Evolutionary conservation across 768 basidiomycete species (phyloP).

Genomic region (Lactifluus subvellereus): DNA sequence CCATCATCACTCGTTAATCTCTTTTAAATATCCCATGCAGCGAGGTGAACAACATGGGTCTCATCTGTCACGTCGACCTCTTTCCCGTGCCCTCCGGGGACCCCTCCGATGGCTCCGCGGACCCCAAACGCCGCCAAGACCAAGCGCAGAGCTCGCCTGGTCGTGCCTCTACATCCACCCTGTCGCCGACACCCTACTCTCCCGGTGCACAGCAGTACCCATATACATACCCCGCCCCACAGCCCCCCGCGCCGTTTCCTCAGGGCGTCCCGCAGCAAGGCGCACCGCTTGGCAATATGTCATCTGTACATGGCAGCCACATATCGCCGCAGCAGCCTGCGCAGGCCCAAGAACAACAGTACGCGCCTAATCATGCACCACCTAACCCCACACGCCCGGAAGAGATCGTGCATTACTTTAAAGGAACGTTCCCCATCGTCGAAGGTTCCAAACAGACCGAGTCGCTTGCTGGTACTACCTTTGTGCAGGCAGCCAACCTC

Average conservation of each 20-base stretch:
- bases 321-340: constrained; percentile 11
- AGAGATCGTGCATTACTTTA: constrained; percentile 42
- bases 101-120: constrained; percentile 7
- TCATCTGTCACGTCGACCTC: constrained; percentile 73
- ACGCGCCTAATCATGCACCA: constrained; percentile 1
- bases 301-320: background rate
- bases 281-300: constrained; percentile 4
- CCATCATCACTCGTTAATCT: constrained; percentile 8
- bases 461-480: constrained; percentile 54
- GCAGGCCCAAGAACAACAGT: constrained; percentile 9
- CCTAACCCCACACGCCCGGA: constrained; percentile 22
- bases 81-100: constrained; percentile 45
- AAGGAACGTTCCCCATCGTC: constrained; percentile 34
- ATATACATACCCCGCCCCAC: constrained; percentile 24
- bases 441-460: constrained; percentile 50
- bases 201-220: constrained; percentile 22
- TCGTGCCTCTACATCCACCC: constrained; percentile 21
- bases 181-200: constrained; percentile 24
- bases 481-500: constrained; percentile 46
- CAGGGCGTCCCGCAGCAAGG: background rate
- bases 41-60: constrained; percentile 54
- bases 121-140: constrained; percentile 13
- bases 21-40: constrained; percentile 31
- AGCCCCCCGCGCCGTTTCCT: constrained; percentile 15
- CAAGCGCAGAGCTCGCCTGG: constrained; percentile 9